Conservation (phyloP, 1,284 basidiomycete genomes). For the Leccinum solheimii region DNA sequence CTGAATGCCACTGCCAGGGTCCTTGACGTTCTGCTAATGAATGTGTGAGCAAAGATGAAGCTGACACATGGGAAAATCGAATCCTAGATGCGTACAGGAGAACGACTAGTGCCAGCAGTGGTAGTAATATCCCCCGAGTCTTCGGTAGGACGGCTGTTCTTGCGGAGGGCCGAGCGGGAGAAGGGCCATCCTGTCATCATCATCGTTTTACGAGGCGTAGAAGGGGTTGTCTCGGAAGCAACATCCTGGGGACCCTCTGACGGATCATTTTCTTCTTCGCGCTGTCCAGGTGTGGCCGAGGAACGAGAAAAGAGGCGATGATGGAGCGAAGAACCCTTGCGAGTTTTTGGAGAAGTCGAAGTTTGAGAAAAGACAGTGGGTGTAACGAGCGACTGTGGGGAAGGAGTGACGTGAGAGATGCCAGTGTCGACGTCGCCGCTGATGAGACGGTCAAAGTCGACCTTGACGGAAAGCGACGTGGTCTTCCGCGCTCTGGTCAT, state of each 20-base stretch:
- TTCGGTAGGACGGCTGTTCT: conserved; percentile 7
- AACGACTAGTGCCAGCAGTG: conserved; percentile 8
- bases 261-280: conserved; percentile 5
- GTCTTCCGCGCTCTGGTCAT: conserved; percentile 33
- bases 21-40: conserved; percentile 8
- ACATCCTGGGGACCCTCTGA: conserved; percentile 16
- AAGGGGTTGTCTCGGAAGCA: conserved; percentile 3
- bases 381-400: conserved; percentile 24
- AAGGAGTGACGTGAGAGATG: conserved; percentile 4
- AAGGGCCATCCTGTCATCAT: conserved; percentile 27
- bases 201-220: conserved; percentile 29
- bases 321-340: conserved; percentile 30
- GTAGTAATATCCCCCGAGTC: conserved; percentile 6
- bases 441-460: conserved; percentile 36
- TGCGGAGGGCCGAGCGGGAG: conserved; percentile 28
- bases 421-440: conserved; percentile 22
- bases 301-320: conserved; percentile 33
- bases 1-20: conserved; percentile 1
- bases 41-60: neutral
- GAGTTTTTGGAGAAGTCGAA: conserved; percentile 15
- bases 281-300: conserved; percentile 12
- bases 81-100: neutral
- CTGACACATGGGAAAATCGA: neutral
- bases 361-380: conserved; percentile 24
- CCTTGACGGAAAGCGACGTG: conserved; percentile 28